phyloP scores from a whole-genome alignment of 2,329 filamentous ascomycete species.

The Penicillium sclerotigenum region DNA sequence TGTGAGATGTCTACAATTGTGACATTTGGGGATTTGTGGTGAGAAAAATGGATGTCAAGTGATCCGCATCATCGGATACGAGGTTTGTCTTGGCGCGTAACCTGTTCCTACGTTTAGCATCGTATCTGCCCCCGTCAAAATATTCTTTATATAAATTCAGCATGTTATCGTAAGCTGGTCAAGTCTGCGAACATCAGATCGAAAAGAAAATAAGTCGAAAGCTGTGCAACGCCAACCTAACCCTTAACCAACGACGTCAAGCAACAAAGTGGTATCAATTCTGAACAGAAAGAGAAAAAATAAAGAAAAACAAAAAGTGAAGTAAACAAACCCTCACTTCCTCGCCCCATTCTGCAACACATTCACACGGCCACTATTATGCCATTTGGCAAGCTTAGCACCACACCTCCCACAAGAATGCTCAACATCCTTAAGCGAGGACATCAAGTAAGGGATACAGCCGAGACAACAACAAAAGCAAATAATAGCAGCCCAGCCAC shows the following conservation, averaged over 20 bases:
- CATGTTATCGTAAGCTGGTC: not conserved
- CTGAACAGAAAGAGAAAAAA: not conserved
- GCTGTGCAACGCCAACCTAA: not conserved
- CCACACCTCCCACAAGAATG: constrained; percentile 50
- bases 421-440: constrained; percentile 48
- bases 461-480: constrained; percentile 46
- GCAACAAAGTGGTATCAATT: constrained; percentile 17
- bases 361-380: constrained; percentile 48
- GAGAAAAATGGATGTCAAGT: constrained; percentile 2
- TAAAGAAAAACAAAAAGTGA: not conserved
- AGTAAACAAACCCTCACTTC: not conserved
- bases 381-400: constrained; percentile 47
- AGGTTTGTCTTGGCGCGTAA: constrained; percentile 10
- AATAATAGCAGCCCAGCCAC: constrained; percentile 46
- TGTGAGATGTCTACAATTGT: not conserved
- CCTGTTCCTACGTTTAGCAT: not conserved
- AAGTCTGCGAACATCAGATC: not conserved
- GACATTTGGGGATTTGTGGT: not conserved
- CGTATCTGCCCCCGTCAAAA: not conserved
- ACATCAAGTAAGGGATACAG: constrained; percentile 50
- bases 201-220: not conserved
- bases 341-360: constrained; percentile 32
- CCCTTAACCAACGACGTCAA: not conserved
- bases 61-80: constrained; percentile 15
- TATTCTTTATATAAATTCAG: not conserved